A percentile compares a stretch with the other conserved stretches of the same genome.
Conservation (phyloP, 2,329 filamentous ascomycete species). For the Nectriaceae sp. region DNA sequence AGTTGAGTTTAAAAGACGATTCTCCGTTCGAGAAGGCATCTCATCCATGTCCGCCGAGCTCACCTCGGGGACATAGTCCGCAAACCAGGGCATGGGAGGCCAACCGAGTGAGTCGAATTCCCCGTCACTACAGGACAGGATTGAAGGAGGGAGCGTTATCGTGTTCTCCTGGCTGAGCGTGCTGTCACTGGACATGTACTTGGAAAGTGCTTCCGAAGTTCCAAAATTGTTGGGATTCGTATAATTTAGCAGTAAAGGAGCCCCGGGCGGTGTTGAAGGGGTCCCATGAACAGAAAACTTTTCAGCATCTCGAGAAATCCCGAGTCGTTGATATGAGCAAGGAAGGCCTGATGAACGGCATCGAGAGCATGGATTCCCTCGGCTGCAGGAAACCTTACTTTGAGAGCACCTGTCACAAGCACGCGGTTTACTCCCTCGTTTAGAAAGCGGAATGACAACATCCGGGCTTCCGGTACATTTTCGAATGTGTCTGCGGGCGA, state of each 20-base stretch:
- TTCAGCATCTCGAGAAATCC: not conserved
- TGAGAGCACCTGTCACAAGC: conserved; percentile 9
- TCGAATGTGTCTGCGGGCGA: conserved; percentile 10
- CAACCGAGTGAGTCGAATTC: conserved; percentile 1
- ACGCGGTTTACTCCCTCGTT: conserved; percentile 9
- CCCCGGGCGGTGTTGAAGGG: not conserved
- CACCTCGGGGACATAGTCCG: not conserved
- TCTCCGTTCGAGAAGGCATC: not conserved
- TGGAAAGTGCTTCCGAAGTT: conserved; percentile 3
- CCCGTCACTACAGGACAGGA: not conserved
- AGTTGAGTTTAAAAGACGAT: not conserved
- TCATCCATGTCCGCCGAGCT: not conserved
- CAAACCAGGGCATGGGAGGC: conserved; percentile 5
- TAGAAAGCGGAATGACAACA: conserved; percentile 2
- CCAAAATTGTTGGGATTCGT: conserved; percentile 5
- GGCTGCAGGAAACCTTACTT: conserved; percentile 7
- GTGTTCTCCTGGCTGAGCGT: not conserved
- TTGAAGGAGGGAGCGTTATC: not conserved
- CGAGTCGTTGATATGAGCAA: conserved; percentile 8
- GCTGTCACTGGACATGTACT: not conserved
- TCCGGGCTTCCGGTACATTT: conserved; percentile 3
- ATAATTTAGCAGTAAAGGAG: conserved; percentile 7
- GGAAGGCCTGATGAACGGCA: not conserved
- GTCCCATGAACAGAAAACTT: not conserved
- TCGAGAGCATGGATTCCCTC: conserved; percentile 7